Conservation (phyloP, 2,329 filamentous ascomycete species). For the Pseudogymnoascus sp. region DNA sequence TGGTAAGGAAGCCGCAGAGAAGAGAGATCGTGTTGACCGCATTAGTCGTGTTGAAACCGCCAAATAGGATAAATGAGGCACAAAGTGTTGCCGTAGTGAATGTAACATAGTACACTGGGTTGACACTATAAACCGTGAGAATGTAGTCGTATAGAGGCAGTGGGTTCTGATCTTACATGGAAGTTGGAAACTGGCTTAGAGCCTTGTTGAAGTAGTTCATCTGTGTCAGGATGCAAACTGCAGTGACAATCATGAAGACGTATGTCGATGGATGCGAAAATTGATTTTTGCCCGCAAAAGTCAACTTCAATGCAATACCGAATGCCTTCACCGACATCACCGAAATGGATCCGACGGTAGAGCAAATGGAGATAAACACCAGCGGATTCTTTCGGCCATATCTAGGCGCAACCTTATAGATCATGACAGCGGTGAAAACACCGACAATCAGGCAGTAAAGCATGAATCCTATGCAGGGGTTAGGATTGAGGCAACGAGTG, state of each 20-base stretch:
- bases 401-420: slow-evolving; percentile 82
- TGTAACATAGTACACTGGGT: slow-evolving; percentile 85
- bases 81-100: slow-evolving; percentile 92
- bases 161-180: slow-evolving; percentile 60
- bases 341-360: slow-evolving; percentile 89
- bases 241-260: slow-evolving; percentile 88
- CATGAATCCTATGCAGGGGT: slow-evolving; percentile 63
- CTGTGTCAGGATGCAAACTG: slow-evolving; percentile 91
- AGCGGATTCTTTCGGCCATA: slow-evolving; percentile 94
- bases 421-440: slow-evolving; percentile 85
- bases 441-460: slow-evolving; percentile 75
- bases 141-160: not conserved
- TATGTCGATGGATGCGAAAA: slow-evolving; percentile 94
- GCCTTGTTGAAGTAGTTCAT: slow-evolving; percentile 99
- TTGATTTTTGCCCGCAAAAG: slow-evolving; percentile 86
- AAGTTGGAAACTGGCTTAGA: slow-evolving; percentile 90
- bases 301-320: slow-evolving; percentile 93
- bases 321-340: slow-evolving; percentile 99
- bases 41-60: slow-evolving; percentile 91
- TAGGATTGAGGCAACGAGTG: not conserved
- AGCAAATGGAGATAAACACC: slow-evolving; percentile 96
- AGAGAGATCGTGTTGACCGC: slow-evolving; percentile 87
- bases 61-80: slow-evolving; percentile 92
- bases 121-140: slow-evolving; percentile 43
- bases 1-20: slow-evolving; percentile 85